Evolutionary conservation across 805 yeast species (phyloP).

Genomic region (Sugiyamaella americana): DNA sequence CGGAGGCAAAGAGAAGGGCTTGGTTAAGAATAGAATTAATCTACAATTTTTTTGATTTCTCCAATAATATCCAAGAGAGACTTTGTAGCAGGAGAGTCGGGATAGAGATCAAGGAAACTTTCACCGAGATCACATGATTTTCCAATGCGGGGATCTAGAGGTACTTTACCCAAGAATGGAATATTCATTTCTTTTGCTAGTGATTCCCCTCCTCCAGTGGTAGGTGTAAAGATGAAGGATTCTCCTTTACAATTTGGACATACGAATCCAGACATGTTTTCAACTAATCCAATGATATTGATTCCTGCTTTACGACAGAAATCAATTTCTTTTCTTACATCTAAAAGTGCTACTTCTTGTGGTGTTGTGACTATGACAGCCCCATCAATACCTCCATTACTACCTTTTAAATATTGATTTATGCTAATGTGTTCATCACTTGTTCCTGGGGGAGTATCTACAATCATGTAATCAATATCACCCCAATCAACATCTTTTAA

Average conservation of each 20-base stretch:
- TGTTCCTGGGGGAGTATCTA: slow-evolving; percentile 99
- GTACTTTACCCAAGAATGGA: slow-evolving; percentile 85
- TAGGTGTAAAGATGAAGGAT: slow-evolving; percentile 84
- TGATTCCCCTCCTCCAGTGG: slow-evolving; percentile 93
- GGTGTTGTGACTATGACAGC: slow-evolving; percentile 95
- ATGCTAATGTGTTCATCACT: slow-evolving; percentile 94
- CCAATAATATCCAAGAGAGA: slow-evolving; percentile 80
- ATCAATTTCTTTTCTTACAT: slow-evolving; percentile 92
- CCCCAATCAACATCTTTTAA: slow-evolving; percentile 97
- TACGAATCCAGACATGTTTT: slow-evolving; percentile 97
- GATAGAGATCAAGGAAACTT: slow-evolving; percentile 67
- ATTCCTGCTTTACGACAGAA: slow-evolving; percentile 90
- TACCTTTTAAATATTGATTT: slow-evolving; percentile 77
- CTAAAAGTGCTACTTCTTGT: slow-evolving; percentile 92
- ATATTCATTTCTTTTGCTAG: slow-evolving; percentile 74
- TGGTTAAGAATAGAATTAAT: too few species aligned
- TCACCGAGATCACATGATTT: slow-evolving; percentile 81
- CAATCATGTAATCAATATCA: slow-evolving; percentile 64
- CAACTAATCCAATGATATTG: slow-evolving; percentile 81
- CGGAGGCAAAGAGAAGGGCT: too few species aligned
- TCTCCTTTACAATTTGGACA: slow-evolving; percentile 92
- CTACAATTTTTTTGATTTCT: not conserved
- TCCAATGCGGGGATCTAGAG: slow-evolving; percentile 93
- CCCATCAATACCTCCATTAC: slow-evolving; percentile 74
- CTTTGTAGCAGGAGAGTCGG: slow-evolving; percentile 88